phyloP scores from a whole-genome alignment of 257 asterid species.

The Nicotiana otophora region DNA sequence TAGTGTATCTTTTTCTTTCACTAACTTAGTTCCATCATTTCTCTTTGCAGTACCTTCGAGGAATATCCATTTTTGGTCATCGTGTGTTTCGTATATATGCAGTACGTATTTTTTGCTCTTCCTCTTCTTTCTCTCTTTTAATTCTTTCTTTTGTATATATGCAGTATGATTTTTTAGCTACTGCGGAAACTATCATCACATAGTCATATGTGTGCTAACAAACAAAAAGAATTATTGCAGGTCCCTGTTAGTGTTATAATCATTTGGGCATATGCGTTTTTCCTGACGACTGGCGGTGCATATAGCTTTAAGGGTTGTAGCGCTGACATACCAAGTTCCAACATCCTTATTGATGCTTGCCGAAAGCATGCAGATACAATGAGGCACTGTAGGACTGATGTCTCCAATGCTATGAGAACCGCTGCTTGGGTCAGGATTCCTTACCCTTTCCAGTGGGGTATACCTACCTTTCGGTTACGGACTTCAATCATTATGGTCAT shows the following conservation, averaged over 20 bases:
- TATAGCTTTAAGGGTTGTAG: constrained; percentile 89
- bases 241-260: constrained; percentile 82
- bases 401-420: constrained; percentile 87
- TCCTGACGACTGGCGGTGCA: constrained; percentile 94
- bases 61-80: constrained; percentile 72
- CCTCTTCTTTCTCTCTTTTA: too few species aligned
- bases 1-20: background rate
- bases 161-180: constrained; percentile 39
- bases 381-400: constrained; percentile 96
- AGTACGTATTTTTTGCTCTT: constrained; percentile 31
- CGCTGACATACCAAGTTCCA: constrained; percentile 77
- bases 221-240: constrained; percentile 37
- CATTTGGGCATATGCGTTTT: constrained; percentile 92
- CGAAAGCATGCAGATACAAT: constrained; percentile 86
- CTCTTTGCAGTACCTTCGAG: constrained; percentile 72
- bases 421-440: constrained; percentile 96
- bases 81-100: constrained; percentile 77
- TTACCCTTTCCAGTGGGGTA: constrained; percentile 95
- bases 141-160: constrained; percentile 45
- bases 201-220: background rate
- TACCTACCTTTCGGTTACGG: constrained; percentile 77
- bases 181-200: background rate
- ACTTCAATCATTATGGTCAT: constrained; percentile 85
- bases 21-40: background rate
- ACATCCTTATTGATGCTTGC: constrained; percentile 77